Evolutionary conservation across 2,329 filamentous ascomycete genomes (phyloP).

Genomic region (Calonectria naviculata): DNA sequence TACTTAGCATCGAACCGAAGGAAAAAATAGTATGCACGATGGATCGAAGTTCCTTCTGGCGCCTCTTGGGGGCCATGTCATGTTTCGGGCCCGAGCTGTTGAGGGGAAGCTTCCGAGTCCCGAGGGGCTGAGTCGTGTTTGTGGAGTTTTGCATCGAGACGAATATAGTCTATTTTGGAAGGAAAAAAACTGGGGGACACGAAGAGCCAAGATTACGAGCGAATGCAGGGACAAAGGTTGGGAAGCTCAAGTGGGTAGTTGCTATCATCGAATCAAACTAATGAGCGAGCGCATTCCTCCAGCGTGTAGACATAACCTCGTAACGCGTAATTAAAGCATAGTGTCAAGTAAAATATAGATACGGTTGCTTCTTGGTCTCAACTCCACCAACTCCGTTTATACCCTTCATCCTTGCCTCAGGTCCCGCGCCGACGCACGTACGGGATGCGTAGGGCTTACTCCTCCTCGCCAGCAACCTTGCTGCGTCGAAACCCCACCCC

Average conservation of each 20-base stretch:
- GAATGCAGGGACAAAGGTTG: background rate
- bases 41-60: background rate
- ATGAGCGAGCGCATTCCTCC: background rate
- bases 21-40: background rate
- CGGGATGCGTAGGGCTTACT: background rate
- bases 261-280: background rate
- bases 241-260: background rate
- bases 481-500: slow-evolving; percentile 55
- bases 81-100: background rate
- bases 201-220: background rate
- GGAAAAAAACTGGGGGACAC: background rate
- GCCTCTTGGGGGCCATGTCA: background rate
- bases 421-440: background rate
- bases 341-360: background rate
- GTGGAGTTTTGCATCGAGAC: background rate
- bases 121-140: background rate
- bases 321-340: background rate
- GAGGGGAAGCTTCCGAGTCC: background rate
- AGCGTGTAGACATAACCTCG: background rate
- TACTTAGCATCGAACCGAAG: background rate
- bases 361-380: background rate
- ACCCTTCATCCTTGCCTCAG: background rate
- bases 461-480: slow-evolving; percentile 24
- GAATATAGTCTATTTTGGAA: background rate
- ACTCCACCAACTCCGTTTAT: background rate